Base-by-base conservation (phyloP, 169 alveolate genomes). In the Blepharisma undulans region DNA sequence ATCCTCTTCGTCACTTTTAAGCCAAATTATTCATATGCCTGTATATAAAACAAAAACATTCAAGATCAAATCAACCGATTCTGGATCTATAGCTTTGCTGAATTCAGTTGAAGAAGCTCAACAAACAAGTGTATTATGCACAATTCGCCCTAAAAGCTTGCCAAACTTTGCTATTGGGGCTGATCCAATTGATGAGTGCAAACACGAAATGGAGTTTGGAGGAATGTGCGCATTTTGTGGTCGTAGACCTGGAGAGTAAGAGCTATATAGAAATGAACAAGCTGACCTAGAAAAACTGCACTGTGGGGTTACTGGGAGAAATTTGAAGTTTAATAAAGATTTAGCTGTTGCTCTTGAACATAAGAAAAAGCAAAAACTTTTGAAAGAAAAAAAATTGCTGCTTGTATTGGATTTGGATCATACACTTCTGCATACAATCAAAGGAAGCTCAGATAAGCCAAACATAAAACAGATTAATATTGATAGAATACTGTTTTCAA, bases 331-430 rank as follows among this genome's bases (percentile, higher is more conserved):
- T 10, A 36, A 22, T 22, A 8, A 82, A 34, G 29, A 32, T 22
- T 22, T 82, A 21, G 89, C 89, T 21, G 30, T 33, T 21, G 60
- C 33, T 22, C 29, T 82, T 21, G 89, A 82, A 59, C 34, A 82
- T 3, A 36, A 32, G 29, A 82, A 82, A 34, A 82, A 82, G 34
- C 61, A 32, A 22, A 25, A 32, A 72, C 89, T 82, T 22, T 34
- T 82, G n/a, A 82, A 59, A 22, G 32, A 32, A 21, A 32, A 82
- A 60, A 82, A 82, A 82, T 30, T 82, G 6, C 22, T 82, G 34
- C 78, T 82, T 18, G 89, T 82, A 14, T 78, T 82, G 22, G 89
- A 82, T 30, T 30, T 82, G 18, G 89, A 82, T n/a, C 89, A 82
- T 10, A 82, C 89, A 3, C 34, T 82, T 0, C 29, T 82, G 29